These are phyloP conservation scores for Nannochloropsis salina DNA, from an alignment of 108 stramenopile genomes.

Conservation along the genomic window DNA sequence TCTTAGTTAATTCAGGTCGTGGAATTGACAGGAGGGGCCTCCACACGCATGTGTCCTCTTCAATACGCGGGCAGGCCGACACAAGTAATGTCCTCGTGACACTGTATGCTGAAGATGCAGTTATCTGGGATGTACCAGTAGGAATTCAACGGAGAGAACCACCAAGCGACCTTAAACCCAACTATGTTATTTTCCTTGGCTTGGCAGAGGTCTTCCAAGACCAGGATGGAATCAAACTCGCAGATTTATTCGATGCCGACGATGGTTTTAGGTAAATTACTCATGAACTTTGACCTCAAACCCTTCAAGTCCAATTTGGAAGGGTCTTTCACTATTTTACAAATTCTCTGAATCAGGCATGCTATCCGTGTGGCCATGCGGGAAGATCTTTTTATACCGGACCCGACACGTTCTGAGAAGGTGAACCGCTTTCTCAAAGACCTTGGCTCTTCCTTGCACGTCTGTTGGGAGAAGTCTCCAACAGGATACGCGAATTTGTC, in stretches of 20 bases:
- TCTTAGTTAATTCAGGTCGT: no score
- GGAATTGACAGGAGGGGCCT: no score
- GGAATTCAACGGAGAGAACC: neutral
- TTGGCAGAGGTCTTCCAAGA: neutral
- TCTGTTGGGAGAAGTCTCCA: neutral
- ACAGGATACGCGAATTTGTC: neutral
- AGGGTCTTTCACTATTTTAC: neutral
- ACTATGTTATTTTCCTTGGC: neutral
- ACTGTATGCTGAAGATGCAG: neutral
- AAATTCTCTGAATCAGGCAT: neutral
- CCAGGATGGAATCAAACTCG: neutral
- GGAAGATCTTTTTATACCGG: neutral
- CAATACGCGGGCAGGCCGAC: neutral
- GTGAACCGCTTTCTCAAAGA: neutral
- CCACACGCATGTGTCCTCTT: no score
- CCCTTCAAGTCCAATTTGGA: no score
- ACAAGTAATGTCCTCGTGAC: neutral
- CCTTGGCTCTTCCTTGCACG: constrained; percentile 4
- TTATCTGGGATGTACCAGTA: neutral
- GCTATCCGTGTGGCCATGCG: constrained; percentile 7
- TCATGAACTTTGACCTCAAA: no score
- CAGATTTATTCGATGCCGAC: constrained; percentile 1
- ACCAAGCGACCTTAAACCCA: neutral
- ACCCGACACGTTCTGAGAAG: neutral
- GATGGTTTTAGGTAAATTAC: neutral